Evolutionary conservation across 2,329 filamentous ascomycete species (phyloP).

Genomic region (Dothidotthia symphoricarpi): DNA sequence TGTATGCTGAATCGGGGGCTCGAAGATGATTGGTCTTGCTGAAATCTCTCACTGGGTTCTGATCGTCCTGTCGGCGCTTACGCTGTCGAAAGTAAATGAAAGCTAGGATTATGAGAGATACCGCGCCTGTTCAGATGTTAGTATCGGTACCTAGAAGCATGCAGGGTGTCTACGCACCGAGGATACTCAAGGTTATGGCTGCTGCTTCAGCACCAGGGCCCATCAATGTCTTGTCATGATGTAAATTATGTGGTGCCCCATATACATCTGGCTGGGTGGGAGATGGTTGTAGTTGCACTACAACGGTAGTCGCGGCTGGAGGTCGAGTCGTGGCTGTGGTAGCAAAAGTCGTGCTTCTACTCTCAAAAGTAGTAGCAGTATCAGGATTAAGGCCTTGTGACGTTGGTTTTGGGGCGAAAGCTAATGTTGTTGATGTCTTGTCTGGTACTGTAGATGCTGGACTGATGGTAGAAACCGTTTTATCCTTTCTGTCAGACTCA

Average conservation of each 20-base stretch:
- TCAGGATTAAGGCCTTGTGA: slow-evolving; percentile 12
- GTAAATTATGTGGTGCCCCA: slow-evolving; percentile 6
- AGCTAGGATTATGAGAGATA: slow-evolving; percentile 25
- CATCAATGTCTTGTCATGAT: slow-evolving; percentile 18
- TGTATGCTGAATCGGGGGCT: slow-evolving; percentile 25
- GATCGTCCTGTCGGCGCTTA: slow-evolving; percentile 16
- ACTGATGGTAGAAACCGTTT: not conserved
- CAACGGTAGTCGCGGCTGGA: slow-evolving; percentile 1
- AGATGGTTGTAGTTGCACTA: not conserved
- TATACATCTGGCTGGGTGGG: not conserved
- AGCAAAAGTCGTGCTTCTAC: slow-evolving; percentile 3
- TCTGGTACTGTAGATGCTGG: not conserved
- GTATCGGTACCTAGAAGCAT: not conserved
- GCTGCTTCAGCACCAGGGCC: slow-evolving; percentile 32
- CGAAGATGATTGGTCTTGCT: slow-evolving; percentile 20
- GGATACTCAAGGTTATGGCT: slow-evolving; percentile 31
- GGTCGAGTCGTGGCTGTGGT: slow-evolving; percentile 1
- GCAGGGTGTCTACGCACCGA: slow-evolving; percentile 20
- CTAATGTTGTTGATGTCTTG: slow-evolving; percentile 1
- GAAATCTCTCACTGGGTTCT: slow-evolving; percentile 28
- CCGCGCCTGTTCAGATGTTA: slow-evolving; percentile 17
- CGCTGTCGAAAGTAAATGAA: slow-evolving; percentile 27
- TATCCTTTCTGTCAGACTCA: not conserved
- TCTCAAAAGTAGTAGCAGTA: slow-evolving; percentile 11
- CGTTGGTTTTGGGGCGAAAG: slow-evolving; percentile 6